These are phyloP conservation scores for Chlamydomonas urium DNA, from an alignment of 139 green algal species.

Conservation along the genomic window DNA sequence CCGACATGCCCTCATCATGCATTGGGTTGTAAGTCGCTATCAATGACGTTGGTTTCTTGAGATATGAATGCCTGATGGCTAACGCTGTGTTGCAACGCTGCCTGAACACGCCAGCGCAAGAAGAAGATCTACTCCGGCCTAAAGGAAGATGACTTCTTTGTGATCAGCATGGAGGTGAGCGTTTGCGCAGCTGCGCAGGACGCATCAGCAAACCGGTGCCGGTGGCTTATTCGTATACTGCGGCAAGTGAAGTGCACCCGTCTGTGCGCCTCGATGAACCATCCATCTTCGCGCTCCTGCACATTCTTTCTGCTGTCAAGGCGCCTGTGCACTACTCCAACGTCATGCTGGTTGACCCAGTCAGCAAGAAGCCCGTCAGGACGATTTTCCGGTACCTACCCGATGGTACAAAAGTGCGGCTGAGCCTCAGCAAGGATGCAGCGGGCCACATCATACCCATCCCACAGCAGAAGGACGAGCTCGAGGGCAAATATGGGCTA, in stretches of 20 bases:
- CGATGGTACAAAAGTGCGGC: constrained; percentile 10
- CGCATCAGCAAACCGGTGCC: too few species aligned
- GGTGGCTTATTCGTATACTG: too few species aligned
- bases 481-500: constrained; percentile 2
- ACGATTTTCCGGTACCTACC: constrained; percentile 14
- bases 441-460: constrained; percentile 16
- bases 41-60: too few species aligned
- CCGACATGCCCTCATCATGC: too few species aligned
- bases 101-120: too few species aligned
- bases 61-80: too few species aligned
- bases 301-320: too few species aligned
- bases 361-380: neutral
- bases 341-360: constrained; percentile 25
- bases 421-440: neutral
- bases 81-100: too few species aligned
- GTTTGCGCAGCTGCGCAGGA: too few species aligned
- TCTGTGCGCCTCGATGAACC: neutral
- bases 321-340: constrained; percentile 42
- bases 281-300: neutral
- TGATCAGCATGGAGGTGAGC: constrained; percentile 42
- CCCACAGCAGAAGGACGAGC: neutral
- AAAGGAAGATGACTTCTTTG: constrained; percentile 28
- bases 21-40: too few species aligned
- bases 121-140: constrained; percentile 20
- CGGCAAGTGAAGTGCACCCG: too few species aligned